Evolutionary conservation across 2,329 filamentous ascomycete species (phyloP), one percentile per base, ranked within the genome.

Genomic region (Alternaria ethzedia): DNA sequence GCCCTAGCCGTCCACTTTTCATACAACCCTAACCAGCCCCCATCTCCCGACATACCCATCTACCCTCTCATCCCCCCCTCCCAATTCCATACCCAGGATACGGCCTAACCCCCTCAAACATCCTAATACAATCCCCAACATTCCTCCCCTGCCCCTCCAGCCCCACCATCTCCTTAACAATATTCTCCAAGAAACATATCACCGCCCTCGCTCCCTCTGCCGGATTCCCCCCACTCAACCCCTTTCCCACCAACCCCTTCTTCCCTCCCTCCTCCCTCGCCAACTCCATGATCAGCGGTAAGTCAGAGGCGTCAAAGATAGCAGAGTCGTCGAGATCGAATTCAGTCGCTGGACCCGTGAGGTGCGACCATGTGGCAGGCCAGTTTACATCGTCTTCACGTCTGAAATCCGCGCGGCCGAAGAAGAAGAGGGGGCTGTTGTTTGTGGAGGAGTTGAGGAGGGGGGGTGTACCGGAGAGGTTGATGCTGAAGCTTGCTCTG

Each of bases 341-440:
- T 46, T 78, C 74, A 0, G 69, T 69, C 1, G 64, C 64, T 2
- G 47, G 58, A 9, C 74, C 72, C 0, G 43, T 59, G 20, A 76
- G 64, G 3, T 68, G 54, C 4, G 50, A 32, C 70, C 70, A 75
- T 25, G 94, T 96, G 56, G 90, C 88, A 69, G 90, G 91, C 72
- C 88, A 89, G 75, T 97, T 91, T 82, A 97, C 94, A 81, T 96
- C 97, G 81, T 98, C 96, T 80, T 94, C 95, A 86, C 95, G 97
- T 6, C 91, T 90, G 81, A 97, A 97, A 82, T 97, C 97, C 76
- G 92, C 52, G 43, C 67, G 70, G 30, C 75, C 73, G 47, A 78
- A 71, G 71, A 77, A 77, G 50, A 69, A 68, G 54, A 71, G 66
- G 5, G 68, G 64, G 9, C 25, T 36, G 32, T 36, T 36, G 13